These are phyloP conservation scores for Cyberlindnera maritima DNA, from an alignment of 805 yeast genomes.

Conservation along the genomic window DNA sequence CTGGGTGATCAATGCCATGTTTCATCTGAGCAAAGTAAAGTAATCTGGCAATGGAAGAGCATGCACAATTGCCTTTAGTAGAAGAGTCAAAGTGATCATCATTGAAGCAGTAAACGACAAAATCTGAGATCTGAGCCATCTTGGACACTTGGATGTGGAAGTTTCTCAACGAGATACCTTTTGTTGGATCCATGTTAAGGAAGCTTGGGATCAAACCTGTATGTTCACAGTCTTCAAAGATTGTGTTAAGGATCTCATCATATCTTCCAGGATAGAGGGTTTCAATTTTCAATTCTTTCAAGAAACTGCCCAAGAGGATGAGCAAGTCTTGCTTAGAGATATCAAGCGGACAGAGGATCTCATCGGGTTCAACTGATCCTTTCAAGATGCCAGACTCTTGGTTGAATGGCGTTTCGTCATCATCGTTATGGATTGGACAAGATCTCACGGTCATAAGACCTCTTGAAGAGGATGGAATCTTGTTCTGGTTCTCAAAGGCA, in stretches of 20 bases:
- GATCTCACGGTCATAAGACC: slow-evolving; percentile 29
- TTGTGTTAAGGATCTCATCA: slow-evolving; percentile 16
- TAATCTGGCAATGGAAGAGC: slow-evolving; percentile 38
- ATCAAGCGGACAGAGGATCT: slow-evolving; percentile 50
- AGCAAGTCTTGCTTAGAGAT: slow-evolving; percentile 37
- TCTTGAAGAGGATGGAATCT: slow-evolving; percentile 23
- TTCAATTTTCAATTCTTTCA: slow-evolving; percentile 25
- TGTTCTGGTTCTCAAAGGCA: slow-evolving; percentile 17
- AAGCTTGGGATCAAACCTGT: slow-evolving; percentile 48
- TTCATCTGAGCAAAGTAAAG: slow-evolving; percentile 42
- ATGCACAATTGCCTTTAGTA: slow-evolving; percentile 30
- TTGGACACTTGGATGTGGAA: slow-evolving; percentile 87
- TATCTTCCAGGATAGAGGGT: slow-evolving; percentile 1
- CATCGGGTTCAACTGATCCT: slow-evolving; percentile 53
- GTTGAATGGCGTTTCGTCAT: neutral
- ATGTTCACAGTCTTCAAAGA: slow-evolving; percentile 27
- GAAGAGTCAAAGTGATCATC: slow-evolving; percentile 32
- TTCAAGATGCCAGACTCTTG: slow-evolving; percentile 43
- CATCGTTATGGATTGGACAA: slow-evolving; percentile 27
- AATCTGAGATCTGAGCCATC: slow-evolving; percentile 68
- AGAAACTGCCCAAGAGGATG: slow-evolving; percentile 16
- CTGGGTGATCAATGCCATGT: slow-evolving; percentile 28
- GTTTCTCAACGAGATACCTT: slow-evolving; percentile 76
- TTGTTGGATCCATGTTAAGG: slow-evolving; percentile 59
- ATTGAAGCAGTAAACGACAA: slow-evolving; percentile 69